These are phyloP conservation scores for Sapria himalayana DNA, from an alignment of 345 rosid species.

Conservation along the genomic window DNA sequence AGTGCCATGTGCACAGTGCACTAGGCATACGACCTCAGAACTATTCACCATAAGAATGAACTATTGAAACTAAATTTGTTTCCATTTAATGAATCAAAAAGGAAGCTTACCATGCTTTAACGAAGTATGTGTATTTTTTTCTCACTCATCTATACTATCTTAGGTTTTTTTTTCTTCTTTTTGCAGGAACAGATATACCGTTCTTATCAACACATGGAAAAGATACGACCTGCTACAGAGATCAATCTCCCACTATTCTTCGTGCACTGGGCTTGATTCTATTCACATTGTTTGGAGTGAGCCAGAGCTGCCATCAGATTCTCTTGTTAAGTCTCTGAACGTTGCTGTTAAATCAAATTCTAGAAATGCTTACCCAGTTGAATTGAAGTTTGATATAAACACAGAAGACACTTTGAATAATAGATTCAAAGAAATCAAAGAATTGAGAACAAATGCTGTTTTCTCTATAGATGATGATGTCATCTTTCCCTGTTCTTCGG, in stretches of 20 bases:
- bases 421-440: conserved; percentile 64
- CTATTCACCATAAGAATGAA: too few relatives aligned
- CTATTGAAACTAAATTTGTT: too few relatives aligned
- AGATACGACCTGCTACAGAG: conserved; percentile 77
- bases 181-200: conserved; percentile 59
- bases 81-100: too few relatives aligned
- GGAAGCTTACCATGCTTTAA: too few relatives aligned
- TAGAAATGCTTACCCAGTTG: conserved; percentile 22
- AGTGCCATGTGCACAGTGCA: too few relatives aligned
- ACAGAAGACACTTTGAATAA: conserved; percentile 87
- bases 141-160: too few relatives aligned
- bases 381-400: conserved; percentile 54
- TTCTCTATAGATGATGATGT: conserved; percentile 86
- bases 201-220: conserved; percentile 89
- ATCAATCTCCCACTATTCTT: conserved; percentile 60
- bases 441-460: conserved; percentile 62
- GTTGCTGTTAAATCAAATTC: conserved; percentile 24
- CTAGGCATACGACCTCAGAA: too few relatives aligned
- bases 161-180: conserved; percentile 1
- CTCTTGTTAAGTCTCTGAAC: conserved; percentile 30
- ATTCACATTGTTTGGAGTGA: conserved; percentile 96
- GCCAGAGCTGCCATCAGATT: conserved; percentile 70
- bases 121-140: too few relatives aligned
- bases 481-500: conserved; percentile 67
- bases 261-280: conserved; percentile 56